Evolutionary conservation across 176 grass and related monocot genomes (phyloP).

Genomic region (Oryza meyeriana): DNA sequence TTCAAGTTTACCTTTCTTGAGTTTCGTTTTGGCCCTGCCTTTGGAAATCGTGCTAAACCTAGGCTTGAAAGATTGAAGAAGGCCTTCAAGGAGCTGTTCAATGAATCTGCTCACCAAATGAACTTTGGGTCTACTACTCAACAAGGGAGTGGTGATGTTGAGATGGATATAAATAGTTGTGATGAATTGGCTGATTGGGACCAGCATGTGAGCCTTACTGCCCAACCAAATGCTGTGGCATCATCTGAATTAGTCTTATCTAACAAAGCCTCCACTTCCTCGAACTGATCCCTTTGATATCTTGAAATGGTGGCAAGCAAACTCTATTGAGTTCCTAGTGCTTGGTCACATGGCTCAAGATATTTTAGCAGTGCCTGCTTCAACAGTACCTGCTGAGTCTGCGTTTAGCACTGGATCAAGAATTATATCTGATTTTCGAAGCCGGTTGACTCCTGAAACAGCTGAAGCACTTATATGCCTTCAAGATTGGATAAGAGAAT

Average conservation of each 20-base stretch:
- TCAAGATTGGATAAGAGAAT: not conserved
- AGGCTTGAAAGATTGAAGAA: not conserved
- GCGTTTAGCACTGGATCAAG: too few relatives aligned
- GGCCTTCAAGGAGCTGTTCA: not conserved
- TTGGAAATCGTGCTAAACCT: not conserved
- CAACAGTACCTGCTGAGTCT: not conserved
- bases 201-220: not conserved
- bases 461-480: not conserved
- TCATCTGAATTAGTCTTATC: not conserved
- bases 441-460: not conserved
- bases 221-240: not conserved
- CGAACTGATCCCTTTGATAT: too few relatives aligned
- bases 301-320: not conserved
- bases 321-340: not conserved
- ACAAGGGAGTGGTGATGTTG: not conserved
- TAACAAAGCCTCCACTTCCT: too few relatives aligned
- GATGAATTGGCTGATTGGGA: not conserved
- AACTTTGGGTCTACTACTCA: not conserved
- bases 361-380: not conserved
- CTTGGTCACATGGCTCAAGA: too few relatives aligned
- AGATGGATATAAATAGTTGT: not conserved
- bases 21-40: not conserved
- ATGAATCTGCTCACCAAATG: not conserved
- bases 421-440: not conserved
- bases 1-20: not conserved